Percentiles rank a stretch among this genome's conserved stretches.
Conservation (phyloP, 2,329 filamentous ascomycete species). For the Alternaria brassicae region DNA sequence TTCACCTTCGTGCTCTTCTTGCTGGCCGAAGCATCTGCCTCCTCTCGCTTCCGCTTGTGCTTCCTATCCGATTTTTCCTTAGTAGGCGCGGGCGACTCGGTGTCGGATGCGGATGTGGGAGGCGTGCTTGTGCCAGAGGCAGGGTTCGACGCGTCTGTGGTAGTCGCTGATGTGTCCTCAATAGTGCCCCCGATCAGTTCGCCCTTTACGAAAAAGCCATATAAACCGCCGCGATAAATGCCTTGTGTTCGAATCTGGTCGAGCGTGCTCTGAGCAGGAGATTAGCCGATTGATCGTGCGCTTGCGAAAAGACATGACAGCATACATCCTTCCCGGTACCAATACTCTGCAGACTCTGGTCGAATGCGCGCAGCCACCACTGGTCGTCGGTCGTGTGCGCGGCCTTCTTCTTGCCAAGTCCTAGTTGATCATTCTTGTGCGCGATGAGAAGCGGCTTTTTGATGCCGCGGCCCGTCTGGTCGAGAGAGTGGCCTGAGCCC, state of each 20-base stretch:
- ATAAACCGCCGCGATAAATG: conserved; percentile 66
- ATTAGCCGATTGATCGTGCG: conserved; percentile 1
- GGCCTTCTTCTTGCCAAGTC: conserved; percentile 76
- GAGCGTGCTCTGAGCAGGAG: conserved; percentile 63
- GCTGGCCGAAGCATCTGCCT: conserved; percentile 16
- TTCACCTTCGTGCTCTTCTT: conserved; percentile 30
- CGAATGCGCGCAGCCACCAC: conserved; percentile 97
- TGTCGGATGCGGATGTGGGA: conserved; percentile 37
- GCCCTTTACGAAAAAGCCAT: conserved; percentile 84
- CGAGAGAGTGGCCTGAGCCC: conserved; percentile 85
- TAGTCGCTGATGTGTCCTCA: conserved; percentile 30
- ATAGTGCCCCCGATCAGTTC: conserved; percentile 78
- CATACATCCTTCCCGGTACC: conserved; percentile 41
- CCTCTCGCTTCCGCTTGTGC: conserved; percentile 41
- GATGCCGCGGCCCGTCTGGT: conserved; percentile 77
- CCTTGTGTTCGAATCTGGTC: conserved; percentile 56
- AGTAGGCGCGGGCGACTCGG: conserved; percentile 20
- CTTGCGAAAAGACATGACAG: not conserved
- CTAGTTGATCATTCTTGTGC: conserved; percentile 80
- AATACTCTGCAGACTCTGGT: conserved; percentile 80
- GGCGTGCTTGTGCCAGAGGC: conserved; percentile 35
- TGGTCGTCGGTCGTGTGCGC: conserved; percentile 70
- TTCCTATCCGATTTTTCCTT: conserved; percentile 20
- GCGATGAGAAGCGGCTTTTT: conserved; percentile 82
- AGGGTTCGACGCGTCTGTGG: conserved; percentile 25